Evolutionary conservation across 2,329 filamentous ascomycete species (phyloP).

Genomic region (Alternaria sp.): DNA sequence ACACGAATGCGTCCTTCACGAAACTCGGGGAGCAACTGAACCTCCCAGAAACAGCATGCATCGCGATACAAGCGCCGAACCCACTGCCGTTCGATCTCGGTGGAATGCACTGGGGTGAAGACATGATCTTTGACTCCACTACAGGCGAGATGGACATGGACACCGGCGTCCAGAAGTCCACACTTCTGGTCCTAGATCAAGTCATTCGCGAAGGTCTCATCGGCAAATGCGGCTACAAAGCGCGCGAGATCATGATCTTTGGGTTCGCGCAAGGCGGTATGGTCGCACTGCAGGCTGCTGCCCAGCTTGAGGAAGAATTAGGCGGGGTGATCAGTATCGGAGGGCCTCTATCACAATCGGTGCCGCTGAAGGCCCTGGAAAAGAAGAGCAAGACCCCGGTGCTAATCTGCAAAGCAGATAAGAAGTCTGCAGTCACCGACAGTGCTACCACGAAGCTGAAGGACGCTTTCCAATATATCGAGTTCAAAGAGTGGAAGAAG

Average conservation of each 20-base stretch:
- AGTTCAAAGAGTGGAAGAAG: constrained; percentile 55
- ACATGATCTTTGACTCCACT: constrained; percentile 61
- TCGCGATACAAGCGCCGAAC: constrained; percentile 74
- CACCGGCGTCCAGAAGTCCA: constrained; percentile 56
- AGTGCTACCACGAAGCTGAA: constrained; percentile 69
- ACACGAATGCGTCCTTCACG: constrained; percentile 72
- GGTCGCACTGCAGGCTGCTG: constrained; percentile 56
- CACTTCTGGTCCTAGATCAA: constrained; percentile 51
- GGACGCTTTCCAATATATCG: constrained; percentile 63
- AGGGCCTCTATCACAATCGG: constrained; percentile 58
- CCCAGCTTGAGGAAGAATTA: constrained; percentile 51
- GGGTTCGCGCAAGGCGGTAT: constrained; percentile 66
- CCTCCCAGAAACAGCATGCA: constrained; percentile 77
- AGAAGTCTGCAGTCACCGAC: constrained; percentile 62
- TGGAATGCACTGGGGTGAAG: constrained; percentile 68
- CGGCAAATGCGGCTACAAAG: constrained; percentile 56
- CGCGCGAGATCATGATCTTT: constrained; percentile 60
- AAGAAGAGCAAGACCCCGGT: constrained; percentile 68
- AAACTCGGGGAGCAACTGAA: constrained; percentile 70
- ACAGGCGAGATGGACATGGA: constrained; percentile 62
- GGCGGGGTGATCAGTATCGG: constrained; percentile 70
- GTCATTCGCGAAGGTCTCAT: constrained; percentile 55
- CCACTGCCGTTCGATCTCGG: constrained; percentile 72
- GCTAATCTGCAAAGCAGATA: constrained; percentile 64
- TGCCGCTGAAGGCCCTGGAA: constrained; percentile 34